These are phyloP conservation scores for Solanum bulbocastanum DNA, from an alignment of 257 asterid genomes.

Conservation along the genomic window DNA sequence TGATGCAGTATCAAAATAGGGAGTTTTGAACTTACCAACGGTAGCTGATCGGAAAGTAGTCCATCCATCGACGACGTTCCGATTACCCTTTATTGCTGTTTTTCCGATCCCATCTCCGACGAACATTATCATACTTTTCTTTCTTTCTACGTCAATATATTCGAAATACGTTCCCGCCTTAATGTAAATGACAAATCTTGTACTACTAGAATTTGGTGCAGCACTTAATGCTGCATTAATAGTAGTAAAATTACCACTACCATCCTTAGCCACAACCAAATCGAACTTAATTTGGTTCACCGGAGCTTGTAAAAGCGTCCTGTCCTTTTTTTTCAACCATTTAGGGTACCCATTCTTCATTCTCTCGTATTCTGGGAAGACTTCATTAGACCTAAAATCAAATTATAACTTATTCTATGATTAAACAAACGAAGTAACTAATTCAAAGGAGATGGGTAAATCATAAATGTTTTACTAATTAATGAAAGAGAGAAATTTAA, in stretches of 20 bases:
- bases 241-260: conserved; percentile 71
- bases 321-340: conserved; percentile 52
- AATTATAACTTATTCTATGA: neutral
- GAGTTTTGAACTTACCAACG: conserved; percentile 41
- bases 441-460: neutral
- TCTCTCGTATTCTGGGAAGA: conserved; percentile 27
- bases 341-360: conserved; percentile 39
- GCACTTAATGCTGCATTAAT: conserved; percentile 49
- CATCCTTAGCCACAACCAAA: conserved; percentile 65
- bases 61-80: conserved; percentile 84
- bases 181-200: conserved; percentile 67
- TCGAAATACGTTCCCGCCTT: conserved; percentile 75
- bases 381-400: neutral
- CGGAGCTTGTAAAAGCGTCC: conserved; percentile 49
- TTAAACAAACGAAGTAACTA: neutral
- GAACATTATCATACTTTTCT: conserved; percentile 40
- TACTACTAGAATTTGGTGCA: conserved; percentile 56
- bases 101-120: conserved; percentile 90
- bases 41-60: conserved; percentile 88
- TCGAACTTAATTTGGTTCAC: conserved; percentile 23
- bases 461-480: neutral
- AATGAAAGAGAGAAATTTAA: neutral
- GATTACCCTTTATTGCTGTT: conserved; percentile 66
- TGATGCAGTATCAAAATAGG: no score
- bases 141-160: conserved; percentile 53